These are phyloP conservation scores for Helotiales sp. DNA, from an alignment of 2,329 filamentous ascomycete species.

Conservation along the genomic window DNA sequence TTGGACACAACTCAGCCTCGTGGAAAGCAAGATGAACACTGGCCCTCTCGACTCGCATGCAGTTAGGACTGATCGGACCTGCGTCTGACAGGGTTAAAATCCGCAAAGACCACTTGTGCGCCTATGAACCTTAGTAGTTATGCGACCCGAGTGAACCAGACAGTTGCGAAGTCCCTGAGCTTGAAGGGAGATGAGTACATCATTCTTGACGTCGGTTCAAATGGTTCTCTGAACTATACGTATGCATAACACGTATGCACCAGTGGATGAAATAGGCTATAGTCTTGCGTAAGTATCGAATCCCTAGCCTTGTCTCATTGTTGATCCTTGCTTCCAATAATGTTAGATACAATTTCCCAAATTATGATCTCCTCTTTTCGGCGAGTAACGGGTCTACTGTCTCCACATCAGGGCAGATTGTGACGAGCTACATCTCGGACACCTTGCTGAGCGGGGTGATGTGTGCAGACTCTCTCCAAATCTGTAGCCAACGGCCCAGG, in stretches of 20 bases:
- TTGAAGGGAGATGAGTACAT: background rate
- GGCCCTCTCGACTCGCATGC: background rate
- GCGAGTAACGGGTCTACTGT: too few relatives aligned
- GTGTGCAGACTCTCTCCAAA: too few relatives aligned
- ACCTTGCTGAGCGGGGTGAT: too few relatives aligned
- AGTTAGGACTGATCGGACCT: background rate
- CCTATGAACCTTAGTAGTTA: background rate
- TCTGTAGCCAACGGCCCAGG: too few relatives aligned
- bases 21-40: background rate
- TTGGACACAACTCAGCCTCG: too few relatives aligned
- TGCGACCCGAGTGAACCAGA: background rate
- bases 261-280: background rate
- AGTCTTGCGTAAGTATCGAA: background rate
- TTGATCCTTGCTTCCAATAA: background rate
- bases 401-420: too few relatives aligned
- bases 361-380: too few relatives aligned
- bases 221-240: background rate
- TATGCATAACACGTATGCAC: background rate
- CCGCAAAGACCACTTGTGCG: background rate
- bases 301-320: too few relatives aligned
- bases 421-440: too few relatives aligned
- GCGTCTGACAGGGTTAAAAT: background rate
- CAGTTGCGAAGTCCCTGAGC: background rate
- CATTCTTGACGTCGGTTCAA: background rate
- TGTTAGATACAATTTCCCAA: too few relatives aligned